A percentile compares a stretch with the other conserved stretches of the same genome.
Conservation (phyloP, 176 grass and related monocot genomes). For the Secale cereale region DNA sequence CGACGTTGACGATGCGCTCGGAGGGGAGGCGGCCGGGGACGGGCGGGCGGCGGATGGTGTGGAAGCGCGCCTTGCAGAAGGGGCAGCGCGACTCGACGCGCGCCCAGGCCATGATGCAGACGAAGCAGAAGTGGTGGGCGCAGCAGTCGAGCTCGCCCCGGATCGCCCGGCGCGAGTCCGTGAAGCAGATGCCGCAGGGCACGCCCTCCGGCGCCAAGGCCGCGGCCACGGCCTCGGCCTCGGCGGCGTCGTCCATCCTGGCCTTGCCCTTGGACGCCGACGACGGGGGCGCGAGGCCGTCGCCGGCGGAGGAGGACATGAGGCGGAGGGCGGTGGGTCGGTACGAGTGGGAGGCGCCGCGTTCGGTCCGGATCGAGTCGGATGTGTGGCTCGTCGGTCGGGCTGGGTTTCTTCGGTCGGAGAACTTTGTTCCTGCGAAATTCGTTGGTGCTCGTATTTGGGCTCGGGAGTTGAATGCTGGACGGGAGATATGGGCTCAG, state of each 20-base stretch:
- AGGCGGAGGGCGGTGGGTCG: neutral
- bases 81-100: conserved; percentile 90
- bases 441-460: neutral
- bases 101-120: conserved; percentile 93
- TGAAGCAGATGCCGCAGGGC: conserved; percentile 75
- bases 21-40: conserved; percentile 43
- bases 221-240: neutral
- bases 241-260: neutral
- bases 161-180: conserved; percentile 32
- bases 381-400: neutral
- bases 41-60: conserved; percentile 53
- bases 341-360: neutral
- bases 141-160: conserved; percentile 73
- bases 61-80: conserved; percentile 74
- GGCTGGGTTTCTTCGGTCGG: neutral
- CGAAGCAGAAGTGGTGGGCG: conserved; percentile 82
- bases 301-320: conserved; percentile 26
- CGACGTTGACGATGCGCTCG: conserved; percentile 51
- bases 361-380: neutral
- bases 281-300: neutral
- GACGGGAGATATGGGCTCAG: neutral
- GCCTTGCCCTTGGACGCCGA: conserved; percentile 10
- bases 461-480: neutral
- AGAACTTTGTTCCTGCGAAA: neutral
- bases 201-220: neutral